Base-by-base conservation (phyloP, 352 stramenopile genomes). In the Pythium scleroteichum region DNA sequence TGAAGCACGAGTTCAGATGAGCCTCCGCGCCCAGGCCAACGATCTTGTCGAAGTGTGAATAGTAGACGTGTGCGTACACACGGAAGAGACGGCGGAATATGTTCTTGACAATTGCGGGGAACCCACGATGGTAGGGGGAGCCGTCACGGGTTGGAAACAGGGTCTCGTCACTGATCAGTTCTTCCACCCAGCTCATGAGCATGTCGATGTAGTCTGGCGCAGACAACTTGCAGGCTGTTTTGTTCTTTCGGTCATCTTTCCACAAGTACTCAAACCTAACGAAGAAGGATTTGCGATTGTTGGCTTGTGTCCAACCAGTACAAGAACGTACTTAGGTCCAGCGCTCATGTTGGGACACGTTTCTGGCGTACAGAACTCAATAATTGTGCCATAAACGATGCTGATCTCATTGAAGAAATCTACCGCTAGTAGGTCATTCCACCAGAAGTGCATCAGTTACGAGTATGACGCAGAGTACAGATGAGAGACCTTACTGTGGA, bases 1-100 rank as follows among this genome's bases (percentile, higher is more conserved):
- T 99, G 77, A 99, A 98, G 67, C 92, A 98, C 54, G 96, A 98
- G 77, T 99, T 99, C 50, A 99, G 80, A 71, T 99, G 93, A 29
- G 95, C 93, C 59, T 98, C 94, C 53, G 97, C 97, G 22, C 94
- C 91, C 32, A 98, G 81, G 46, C 84, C 87, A 54, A 98, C 90
- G 64, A 98, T 87, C 50, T 97, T 98, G 59, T 96, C 86, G 57
- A 98, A 98, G 72, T 98, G 97, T 60, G 87, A 96, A 64, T 96
- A 97, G 75, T 99, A 99, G 40, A 99, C 89, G 77, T 98, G 97
- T 20, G 94, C 94, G 72, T 98, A 99, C 1, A 99, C 93, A 13
- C 96, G 82, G 75, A 99, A 98, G n/a, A 99, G 76, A 32, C 95
- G 79, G 46, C 94, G 82, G 69, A 99, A 99, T 40, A 99, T 98